Evolutionary conservation across 2,329 filamentous ascomycete species (phyloP).

Genomic region (Stachybotrys chartarum): DNA sequence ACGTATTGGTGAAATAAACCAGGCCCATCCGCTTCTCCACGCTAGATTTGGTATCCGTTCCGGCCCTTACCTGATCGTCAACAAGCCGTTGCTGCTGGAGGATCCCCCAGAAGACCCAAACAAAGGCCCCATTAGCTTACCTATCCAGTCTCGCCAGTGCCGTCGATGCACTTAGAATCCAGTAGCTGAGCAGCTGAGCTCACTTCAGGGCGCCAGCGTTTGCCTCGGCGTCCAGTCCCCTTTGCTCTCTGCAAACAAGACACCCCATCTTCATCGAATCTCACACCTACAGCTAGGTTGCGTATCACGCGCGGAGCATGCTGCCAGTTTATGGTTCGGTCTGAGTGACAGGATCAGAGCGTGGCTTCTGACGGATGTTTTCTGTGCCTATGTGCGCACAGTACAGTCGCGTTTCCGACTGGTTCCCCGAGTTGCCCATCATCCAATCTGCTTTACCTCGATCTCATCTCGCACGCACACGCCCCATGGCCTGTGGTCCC

Average conservation of each 20-base stretch:
- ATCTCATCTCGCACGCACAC: neutral
- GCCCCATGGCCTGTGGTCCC: neutral
- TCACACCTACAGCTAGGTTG: neutral
- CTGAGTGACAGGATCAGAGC: neutral
- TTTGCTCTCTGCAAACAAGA: neutral
- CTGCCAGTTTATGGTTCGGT: neutral
- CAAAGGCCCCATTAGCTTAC: too few species aligned
- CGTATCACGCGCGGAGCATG: neutral
- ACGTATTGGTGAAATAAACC: conserved; percentile 32
- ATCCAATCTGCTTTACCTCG: neutral
- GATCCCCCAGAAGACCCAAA: neutral
- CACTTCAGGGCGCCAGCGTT: neutral
- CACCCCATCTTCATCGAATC: neutral
- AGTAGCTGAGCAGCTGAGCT: neutral
- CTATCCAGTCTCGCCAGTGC: neutral
- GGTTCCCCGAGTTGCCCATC: neutral
- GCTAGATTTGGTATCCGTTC: conserved; percentile 14
- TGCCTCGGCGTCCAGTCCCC: neutral
- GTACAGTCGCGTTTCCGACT: neutral
- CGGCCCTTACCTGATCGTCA: conserved; percentile 12
- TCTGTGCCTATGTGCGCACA: neutral
- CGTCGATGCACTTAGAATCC: neutral
- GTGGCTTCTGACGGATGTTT: neutral
- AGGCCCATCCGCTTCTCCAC: conserved; percentile 35
- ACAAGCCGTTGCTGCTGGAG: conserved; percentile 2